Evolutionary conservation across 2,329 filamentous ascomycete species (phyloP), one percentile per base, ranked within the genome.

Genomic region (Xylariaceae sp.): DNA sequence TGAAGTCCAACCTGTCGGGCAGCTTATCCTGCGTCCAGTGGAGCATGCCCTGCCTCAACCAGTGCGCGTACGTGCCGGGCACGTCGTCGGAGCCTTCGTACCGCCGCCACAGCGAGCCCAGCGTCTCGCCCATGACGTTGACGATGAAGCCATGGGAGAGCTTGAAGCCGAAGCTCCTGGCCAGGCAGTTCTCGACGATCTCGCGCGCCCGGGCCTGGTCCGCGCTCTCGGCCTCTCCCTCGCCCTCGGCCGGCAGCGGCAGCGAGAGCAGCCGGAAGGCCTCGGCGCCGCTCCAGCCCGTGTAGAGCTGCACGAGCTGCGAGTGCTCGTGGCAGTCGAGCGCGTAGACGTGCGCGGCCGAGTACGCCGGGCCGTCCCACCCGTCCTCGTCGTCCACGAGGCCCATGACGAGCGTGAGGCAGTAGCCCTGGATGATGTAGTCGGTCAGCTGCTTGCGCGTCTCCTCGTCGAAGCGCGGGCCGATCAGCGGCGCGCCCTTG

Each of bases 401-500:
- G 2, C 69, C 66, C 67, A 75, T 68, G 1, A 70, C 73, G 55
- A 71, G 57, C 5, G 62, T 65, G 45, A 75, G 65, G 3, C 62
- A 70, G 43, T 76, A 73, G 3, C 71, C 73, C 44, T 79, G 74
- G 28, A 72, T 69, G 39, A 76, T 74, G 46, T 78, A 79, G 48
- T 79, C 73, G 2, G 68, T 70, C 50, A 78, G 60, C 46, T 69
- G 60, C 38, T 53, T 60, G 26, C 62, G 61, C 9, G 59, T 51
- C 21, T 67, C 67, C 5, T 69, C 64, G 3, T 63, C 3, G 53
- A 57, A 50, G 59, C 61, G 9, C 44, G 57, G 35, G 46, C 62
- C 45, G 52, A 66, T 61, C 36, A 68, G 54, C 3, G 66, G 61
- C 1, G 68, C 47, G 1, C 67, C 71, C 28, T 59, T 63, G 31